These are phyloP conservation scores for Phytophthora meadii DNA, from an alignment of 352 stramenopile genomes.

Conservation along the genomic window DNA sequence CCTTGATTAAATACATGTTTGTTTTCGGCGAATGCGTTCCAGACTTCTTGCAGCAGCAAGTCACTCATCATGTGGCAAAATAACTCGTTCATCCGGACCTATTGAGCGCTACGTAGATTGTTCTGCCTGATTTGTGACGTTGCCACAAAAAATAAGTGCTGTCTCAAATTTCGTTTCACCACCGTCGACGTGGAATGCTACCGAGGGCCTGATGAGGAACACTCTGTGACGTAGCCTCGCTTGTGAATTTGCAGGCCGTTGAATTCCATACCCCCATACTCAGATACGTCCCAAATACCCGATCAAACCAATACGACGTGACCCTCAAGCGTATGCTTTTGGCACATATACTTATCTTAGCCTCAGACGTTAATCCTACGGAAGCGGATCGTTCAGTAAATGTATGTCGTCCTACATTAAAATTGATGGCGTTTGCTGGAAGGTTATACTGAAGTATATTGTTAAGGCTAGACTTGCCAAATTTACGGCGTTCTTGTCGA, in stretches of 20 bases:
- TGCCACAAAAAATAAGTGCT: conserved; percentile 48
- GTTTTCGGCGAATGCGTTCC: conserved; percentile 25
- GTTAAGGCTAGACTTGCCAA: no score
- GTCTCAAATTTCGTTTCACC: conserved; percentile 53
- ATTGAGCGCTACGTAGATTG: conserved; percentile 29
- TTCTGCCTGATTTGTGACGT: conserved; percentile 34
- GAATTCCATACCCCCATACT: neutral
- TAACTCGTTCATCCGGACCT: conserved; percentile 19
- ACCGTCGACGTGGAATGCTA: conserved; percentile 29
- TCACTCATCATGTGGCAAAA: conserved; percentile 29
- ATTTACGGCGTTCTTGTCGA: no score
- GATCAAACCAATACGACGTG: neutral
- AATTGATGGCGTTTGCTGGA: no score
- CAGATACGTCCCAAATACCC: neutral
- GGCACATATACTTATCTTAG: neutral
- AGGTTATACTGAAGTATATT: no score
- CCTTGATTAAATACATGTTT: no score
- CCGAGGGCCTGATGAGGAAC: neutral
- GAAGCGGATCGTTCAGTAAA: no score
- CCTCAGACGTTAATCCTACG: no score
- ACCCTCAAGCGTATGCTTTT: neutral
- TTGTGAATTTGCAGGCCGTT: conserved; percentile 11
- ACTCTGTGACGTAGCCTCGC: conserved; percentile 22
- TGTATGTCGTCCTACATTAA: no score
- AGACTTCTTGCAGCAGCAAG: conserved; percentile 24